Percentiles rank a stretch among this genome's conserved stretches.
Evolutionary conservation across 2,329 filamentous ascomycete genomes (phyloP).

Genomic region (Acephala macrosclerotiorum): DNA sequence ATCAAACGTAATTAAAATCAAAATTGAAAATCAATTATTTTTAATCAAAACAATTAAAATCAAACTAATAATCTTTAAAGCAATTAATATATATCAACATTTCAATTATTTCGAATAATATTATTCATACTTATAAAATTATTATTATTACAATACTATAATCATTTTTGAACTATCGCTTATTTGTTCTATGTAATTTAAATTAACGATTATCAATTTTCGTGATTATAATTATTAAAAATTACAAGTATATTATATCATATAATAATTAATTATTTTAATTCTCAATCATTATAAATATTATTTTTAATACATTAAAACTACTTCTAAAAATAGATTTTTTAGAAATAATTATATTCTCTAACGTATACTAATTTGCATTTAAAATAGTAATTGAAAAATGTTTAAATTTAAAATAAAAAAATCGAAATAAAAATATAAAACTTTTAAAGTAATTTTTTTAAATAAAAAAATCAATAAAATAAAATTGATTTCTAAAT

Average conservation of each 20-base stretch:
- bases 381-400: slow-evolving; percentile 26
- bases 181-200: slow-evolving; percentile 19
- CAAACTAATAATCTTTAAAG: slow-evolving; percentile 26
- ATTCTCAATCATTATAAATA: background rate
- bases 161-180: slow-evolving; percentile 27
- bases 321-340: slow-evolving; percentile 22
- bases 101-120: slow-evolving; percentile 24
- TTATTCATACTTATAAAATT: slow-evolving; percentile 5
- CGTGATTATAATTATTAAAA: background rate
- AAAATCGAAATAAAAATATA: slow-evolving; percentile 22
- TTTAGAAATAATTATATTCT: slow-evolving; percentile 24
- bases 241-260: no score
- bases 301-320: slow-evolving; percentile 14
- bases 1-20: slow-evolving; percentile 24
- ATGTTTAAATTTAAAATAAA: slow-evolving; percentile 11
- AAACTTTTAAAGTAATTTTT: slow-evolving; percentile 21
- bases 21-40: slow-evolving; percentile 23
- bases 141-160: slow-evolving; percentile 10
- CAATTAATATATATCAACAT: slow-evolving; percentile 23
- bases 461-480: slow-evolving; percentile 18
- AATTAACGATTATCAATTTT: slow-evolving; percentile 16
- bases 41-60: slow-evolving; percentile 26
- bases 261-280: no score
- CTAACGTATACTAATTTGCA: slow-evolving; percentile 18
- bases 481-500: slow-evolving; percentile 26